A percentile compares a stretch with the other conserved stretches of the same genome.
Conservation (phyloP, 2,329 filamentous ascomycete species). For the Fusarium sp. region DNA sequence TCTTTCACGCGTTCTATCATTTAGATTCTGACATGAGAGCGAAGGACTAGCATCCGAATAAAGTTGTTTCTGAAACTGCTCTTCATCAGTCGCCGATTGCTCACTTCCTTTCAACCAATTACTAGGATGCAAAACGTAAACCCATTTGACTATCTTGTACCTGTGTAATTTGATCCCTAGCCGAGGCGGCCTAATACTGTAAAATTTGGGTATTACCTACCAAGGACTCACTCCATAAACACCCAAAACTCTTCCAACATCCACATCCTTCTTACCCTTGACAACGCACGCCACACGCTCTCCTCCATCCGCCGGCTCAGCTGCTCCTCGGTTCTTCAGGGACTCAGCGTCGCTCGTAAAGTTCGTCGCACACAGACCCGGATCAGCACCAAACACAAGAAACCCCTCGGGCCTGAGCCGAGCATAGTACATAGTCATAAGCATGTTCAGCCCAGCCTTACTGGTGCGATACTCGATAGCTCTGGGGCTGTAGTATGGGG, state of each 20-base stretch:
- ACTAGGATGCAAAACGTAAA: too few relatives aligned
- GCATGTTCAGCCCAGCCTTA: constrained; percentile 29
- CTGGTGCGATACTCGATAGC: constrained; percentile 14
- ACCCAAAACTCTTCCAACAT: constrained; percentile 5
- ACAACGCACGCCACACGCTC: constrained; percentile 1
- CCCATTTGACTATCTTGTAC: too few relatives aligned
- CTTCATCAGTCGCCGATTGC: too few relatives aligned
- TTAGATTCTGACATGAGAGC: too few relatives aligned
- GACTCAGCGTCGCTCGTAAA: constrained; percentile 4
- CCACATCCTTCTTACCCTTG: constrained; percentile 1
- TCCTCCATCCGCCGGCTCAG: constrained; percentile 11
- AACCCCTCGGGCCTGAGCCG: constrained; percentile 11
- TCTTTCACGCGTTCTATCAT: too few relatives aligned
- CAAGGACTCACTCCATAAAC: constrained; percentile 5
- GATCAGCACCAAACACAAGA: constrained; percentile 8
- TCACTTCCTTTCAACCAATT: too few relatives aligned
- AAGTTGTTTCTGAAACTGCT: too few relatives aligned
- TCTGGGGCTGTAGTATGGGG: neutral
- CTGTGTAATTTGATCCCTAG: too few relatives aligned
- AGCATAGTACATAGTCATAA: constrained; percentile 8
- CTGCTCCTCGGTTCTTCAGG: neutral
- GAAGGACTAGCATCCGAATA: too few relatives aligned
- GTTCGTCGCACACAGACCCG: constrained; percentile 25
- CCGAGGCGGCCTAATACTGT: too few relatives aligned
- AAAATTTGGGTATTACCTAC: neutral